Evolutionary conservation across 1,139 yeast genomes (phyloP), one percentile per base, ranked within the genome.

Genomic region (Debaryomyces coudertii): DNA sequence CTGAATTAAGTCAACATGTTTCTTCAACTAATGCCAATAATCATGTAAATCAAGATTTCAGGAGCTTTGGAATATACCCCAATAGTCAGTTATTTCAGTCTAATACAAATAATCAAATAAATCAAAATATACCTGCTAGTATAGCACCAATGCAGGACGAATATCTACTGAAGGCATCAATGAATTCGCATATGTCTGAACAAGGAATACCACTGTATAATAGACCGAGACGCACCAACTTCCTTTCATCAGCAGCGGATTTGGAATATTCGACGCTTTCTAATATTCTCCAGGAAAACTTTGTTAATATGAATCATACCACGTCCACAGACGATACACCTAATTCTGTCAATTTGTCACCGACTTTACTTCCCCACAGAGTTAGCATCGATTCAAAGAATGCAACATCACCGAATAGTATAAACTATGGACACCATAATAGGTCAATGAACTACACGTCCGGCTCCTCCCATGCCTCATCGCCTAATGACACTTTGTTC

Each of bases 261-360:
- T 71, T 85, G 51, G 97, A 90, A 57, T 88, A 89, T 58, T 77
- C 89, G 4, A 83, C 89, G 1, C 66, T 90, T 35, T 85, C 95
- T n/a, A 82, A 78, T 51, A 87, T 89, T 43, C 76, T 87, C 30
- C 84, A 77, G 44, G 85, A 82, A 50, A 82, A 77, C 47, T 62
- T 69, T 46, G 52, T 59, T 47, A 63, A 60, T 45, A 48, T 57
- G 43, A 56, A 56, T 43, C 69, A 65, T 8, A 48, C 63, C 3
- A 68, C 76, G 0, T 68, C 76, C 16, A 68, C 65, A 36, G 79
- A 71, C 50, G 75, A 73, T 2, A 71, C 80, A 0, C 79, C 79
- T 5, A 66, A 56, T 42, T 69, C 77, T 6, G 56, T 61, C 15
- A 61, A 60, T 20, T 49, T 69, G 24, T 70, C 77, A 3, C 77